phyloP scores from a whole-genome alignment of 345 rosid species.

The Carallia brachiata region DNA sequence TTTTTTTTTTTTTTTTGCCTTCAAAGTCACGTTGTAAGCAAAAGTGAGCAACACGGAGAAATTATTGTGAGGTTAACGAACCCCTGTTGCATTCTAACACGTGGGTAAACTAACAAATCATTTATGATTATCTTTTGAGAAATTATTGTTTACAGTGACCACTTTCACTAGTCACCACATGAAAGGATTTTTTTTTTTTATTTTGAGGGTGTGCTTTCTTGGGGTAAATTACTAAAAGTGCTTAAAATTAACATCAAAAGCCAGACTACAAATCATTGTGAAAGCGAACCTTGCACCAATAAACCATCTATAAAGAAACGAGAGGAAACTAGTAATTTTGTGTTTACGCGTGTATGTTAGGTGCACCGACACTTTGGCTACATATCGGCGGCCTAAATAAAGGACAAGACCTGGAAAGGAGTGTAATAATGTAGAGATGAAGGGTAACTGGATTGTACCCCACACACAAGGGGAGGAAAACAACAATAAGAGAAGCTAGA shows the following conservation, averaged over 20 bases:
- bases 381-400: slow-evolving; percentile 37
- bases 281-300: neutral
- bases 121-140: neutral
- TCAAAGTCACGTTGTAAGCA: slow-evolving; percentile 1
- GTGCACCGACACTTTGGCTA: slow-evolving; percentile 28
- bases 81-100: slow-evolving; percentile 11
- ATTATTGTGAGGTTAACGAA: neutral
- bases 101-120: slow-evolving; percentile 12
- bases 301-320: neutral
- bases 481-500: too few relatives aligned
- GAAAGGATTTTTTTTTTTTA: neutral
- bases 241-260: neutral
- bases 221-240: neutral
- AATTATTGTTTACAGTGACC: neutral
- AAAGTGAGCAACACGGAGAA: neutral
- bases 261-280: neutral
- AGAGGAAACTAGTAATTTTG: neutral
- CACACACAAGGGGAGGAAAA: too few relatives aligned
- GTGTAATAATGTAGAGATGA: neutral
- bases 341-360: neutral
- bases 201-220: neutral
- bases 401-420: slow-evolving; percentile 20
- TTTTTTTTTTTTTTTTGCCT: neutral
- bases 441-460: neutral
- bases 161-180: neutral